phyloP scores from a whole-genome alignment of 2,329 filamentous ascomycete species.

The Aspergillus intermedius region DNA sequence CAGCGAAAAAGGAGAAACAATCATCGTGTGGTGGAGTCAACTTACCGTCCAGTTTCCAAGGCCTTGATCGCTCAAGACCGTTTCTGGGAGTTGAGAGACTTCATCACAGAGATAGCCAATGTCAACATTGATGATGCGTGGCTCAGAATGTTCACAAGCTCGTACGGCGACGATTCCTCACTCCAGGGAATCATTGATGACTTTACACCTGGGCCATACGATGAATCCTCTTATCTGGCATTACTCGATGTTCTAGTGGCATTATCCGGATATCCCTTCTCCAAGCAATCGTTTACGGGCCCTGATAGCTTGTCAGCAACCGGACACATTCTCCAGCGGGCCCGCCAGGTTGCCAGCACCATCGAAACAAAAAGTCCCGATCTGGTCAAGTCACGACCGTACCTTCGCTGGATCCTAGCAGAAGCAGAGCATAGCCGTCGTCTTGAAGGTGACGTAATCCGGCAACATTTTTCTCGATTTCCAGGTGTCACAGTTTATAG shows the following conservation, averaged over 20 bases:
- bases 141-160: background rate
- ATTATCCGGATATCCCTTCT: background rate
- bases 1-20: background rate
- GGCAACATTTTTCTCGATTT: background rate
- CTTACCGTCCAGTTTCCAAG: background rate
- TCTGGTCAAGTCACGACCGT: constrained; percentile 1
- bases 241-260: background rate
- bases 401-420: constrained; percentile 1
- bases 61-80: constrained; percentile 1
- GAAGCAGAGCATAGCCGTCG: background rate
- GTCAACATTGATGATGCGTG: background rate
- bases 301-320: background rate
- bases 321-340: background rate
- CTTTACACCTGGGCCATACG: constrained; percentile 1
- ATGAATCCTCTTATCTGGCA: constrained; percentile 2
- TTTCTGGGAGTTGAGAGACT: constrained; percentile 3
- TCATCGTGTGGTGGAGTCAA: background rate
- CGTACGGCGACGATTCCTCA: background rate
- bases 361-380: constrained; percentile 1
- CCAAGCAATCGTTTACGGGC: background rate
- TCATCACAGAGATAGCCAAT: background rate
- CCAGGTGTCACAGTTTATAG: background rate
- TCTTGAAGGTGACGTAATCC: background rate
- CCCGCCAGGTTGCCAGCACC: background rate
- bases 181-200: background rate